Evolutionary conservation across 805 yeast genomes (phyloP).

Genomic region (Spathaspora sp.): DNA sequence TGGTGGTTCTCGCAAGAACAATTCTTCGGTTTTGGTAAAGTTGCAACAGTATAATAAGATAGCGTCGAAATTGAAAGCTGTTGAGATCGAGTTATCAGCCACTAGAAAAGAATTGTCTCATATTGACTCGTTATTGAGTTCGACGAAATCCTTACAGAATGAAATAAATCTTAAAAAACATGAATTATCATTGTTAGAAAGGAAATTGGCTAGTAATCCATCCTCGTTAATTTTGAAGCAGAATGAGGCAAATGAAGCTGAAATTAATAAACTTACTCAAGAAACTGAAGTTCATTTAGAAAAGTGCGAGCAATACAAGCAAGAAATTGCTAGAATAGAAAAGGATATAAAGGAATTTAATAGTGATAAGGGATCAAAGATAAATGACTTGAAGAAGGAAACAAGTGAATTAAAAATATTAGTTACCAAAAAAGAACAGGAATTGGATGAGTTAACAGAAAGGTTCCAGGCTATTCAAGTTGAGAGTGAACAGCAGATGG

Average conservation of each 20-base stretch:
- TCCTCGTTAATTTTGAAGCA: constrained; percentile 54
- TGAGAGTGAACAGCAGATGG: constrained; percentile 63
- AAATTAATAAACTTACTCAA: constrained; percentile 39
- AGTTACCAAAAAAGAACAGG: constrained; percentile 37
- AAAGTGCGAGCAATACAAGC: constrained; percentile 25
- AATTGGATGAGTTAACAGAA: constrained; percentile 46
- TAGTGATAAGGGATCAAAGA: constrained; percentile 73
- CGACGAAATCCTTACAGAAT: constrained; percentile 55
- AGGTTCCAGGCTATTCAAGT: constrained; percentile 61
- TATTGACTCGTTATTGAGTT: constrained; percentile 41
- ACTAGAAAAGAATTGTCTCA: constrained; percentile 38
- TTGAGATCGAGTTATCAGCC: constrained; percentile 41
- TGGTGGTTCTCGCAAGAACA: constrained; percentile 80
- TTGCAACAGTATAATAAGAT: constrained; percentile 62
- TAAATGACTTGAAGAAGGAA: constrained; percentile 59
- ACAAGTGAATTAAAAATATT: constrained; percentile 30
- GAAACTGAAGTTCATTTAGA: constrained; percentile 34
- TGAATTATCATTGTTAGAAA: constrained; percentile 53
- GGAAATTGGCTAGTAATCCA: constrained; percentile 52
- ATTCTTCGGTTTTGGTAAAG: constrained; percentile 55
- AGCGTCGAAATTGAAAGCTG: constrained; percentile 30
- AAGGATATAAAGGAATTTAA: constrained; percentile 80
- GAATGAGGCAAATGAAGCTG: constrained; percentile 42
- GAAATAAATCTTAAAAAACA: constrained; percentile 56
- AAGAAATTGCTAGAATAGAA: constrained; percentile 54